Evolutionary conservation across 352 stramenopile genomes (phyloP).

Genomic region (Phytophthora pini): DNA sequence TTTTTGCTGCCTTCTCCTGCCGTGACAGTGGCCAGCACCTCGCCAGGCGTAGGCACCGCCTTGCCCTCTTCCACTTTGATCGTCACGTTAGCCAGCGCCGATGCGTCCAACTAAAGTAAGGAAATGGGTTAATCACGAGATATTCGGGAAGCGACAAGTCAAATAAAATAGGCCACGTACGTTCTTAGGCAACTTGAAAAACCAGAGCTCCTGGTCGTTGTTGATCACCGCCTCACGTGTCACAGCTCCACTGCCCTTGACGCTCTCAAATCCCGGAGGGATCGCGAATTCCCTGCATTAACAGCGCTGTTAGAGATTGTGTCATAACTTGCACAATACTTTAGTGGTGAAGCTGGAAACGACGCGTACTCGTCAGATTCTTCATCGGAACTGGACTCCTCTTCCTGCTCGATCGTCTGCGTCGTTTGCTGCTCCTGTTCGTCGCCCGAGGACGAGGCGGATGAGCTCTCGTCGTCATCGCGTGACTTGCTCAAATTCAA

Average conservation of each 20-base stretch:
- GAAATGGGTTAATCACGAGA: slow-evolving; percentile 15
- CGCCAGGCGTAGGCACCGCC: slow-evolving; percentile 28
- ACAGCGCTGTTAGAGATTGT: slow-evolving; percentile 17
- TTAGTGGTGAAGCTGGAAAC: slow-evolving; percentile 2
- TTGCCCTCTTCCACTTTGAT: slow-evolving; percentile 63
- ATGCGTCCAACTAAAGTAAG: slow-evolving; percentile 64
- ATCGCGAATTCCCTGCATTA: slow-evolving; percentile 80
- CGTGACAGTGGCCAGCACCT: slow-evolving; percentile 52
- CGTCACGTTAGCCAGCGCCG: slow-evolving; percentile 67
- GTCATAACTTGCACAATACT: slow-evolving; percentile 9
- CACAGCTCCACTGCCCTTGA: slow-evolving; percentile 63
- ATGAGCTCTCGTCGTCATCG: slow-evolving; percentile 45
- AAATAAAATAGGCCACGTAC: slow-evolving; percentile 43
- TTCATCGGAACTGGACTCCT: slow-evolving; percentile 52
- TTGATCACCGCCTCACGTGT: slow-evolving; percentile 68
- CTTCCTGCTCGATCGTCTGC: slow-evolving; percentile 22
- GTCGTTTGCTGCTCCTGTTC: slow-evolving; percentile 35
- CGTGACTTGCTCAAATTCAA: slow-evolving; percentile 66
- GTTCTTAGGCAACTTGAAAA: slow-evolving; percentile 86
- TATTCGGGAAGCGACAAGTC: background rate
- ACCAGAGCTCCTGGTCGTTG: slow-evolving; percentile 86
- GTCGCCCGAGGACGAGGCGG: slow-evolving; percentile 45
- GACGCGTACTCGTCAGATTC: slow-evolving; percentile 59
- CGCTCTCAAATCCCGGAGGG: slow-evolving; percentile 67
- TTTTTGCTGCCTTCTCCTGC: slow-evolving; percentile 45